A percentile compares a stretch with the other conserved stretches of the same genome.
These are phyloP conservation scores for Carpinus fangiana DNA, from an alignment of 306 rosid genomes.

Conservation along the genomic window DNA sequence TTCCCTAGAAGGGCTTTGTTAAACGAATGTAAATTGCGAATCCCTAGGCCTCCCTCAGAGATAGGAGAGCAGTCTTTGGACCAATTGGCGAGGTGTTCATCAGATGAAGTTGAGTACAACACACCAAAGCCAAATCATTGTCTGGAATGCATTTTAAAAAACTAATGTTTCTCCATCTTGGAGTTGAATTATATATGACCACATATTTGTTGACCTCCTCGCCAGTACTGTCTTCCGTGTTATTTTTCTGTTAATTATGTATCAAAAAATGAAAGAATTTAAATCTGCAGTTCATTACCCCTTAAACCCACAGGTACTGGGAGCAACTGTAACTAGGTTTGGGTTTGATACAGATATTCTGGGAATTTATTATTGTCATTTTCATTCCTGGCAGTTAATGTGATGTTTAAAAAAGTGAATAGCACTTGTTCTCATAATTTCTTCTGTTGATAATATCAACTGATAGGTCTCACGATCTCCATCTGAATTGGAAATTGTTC, in stretches of 20 bases:
- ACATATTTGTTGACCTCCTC: neutral
- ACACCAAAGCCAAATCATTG: neutral
- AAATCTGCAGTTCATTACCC: slow-evolving; percentile 7
- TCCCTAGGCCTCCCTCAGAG: no score
- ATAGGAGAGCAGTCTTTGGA: no score
- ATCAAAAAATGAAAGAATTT: neutral
- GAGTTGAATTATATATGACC: neutral
- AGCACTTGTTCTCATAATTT: slow-evolving; percentile 21
- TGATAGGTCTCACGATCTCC: slow-evolving; percentile 72
- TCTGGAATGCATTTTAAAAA: neutral
- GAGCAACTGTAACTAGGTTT: neutral
- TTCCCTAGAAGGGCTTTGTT: no score
- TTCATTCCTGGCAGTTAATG: slow-evolving; percentile 17
- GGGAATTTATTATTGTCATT: slow-evolving; percentile 1
- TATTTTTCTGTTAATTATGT: neutral
- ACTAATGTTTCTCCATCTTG: neutral
- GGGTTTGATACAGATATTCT: neutral
- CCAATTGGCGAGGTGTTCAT: no score
- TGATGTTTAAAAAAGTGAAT: slow-evolving; percentile 7
- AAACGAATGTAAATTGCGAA: no score
- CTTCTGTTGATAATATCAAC: slow-evolving; percentile 29
- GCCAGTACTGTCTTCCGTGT: neutral
- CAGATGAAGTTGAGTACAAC: neutral
- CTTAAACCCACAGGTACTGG: neutral
- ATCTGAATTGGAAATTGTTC: slow-evolving; percentile 87